phyloP scores from a whole-genome alignment of 2,329 filamentous ascomycete genomes.

The Cladophialophora chaetospira region DNA sequence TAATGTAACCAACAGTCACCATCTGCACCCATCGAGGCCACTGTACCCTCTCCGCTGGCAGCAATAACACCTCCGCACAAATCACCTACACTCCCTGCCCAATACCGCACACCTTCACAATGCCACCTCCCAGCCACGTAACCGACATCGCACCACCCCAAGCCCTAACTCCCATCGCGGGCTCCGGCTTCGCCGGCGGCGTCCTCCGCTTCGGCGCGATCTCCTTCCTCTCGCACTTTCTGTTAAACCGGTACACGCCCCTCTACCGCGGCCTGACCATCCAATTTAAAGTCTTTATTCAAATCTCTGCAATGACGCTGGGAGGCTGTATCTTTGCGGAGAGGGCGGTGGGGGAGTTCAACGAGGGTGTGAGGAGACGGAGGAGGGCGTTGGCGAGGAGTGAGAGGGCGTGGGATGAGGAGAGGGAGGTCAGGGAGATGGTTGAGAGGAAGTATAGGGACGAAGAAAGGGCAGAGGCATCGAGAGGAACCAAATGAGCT shows the following conservation, averaged over 20 bases:
- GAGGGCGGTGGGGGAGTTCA: constrained; percentile 48
- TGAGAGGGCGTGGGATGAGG: constrained; percentile 32
- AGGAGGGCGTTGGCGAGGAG: constrained; percentile 40
- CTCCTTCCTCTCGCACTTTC: constrained; percentile 50
- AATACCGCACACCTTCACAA: constrained; percentile 27
- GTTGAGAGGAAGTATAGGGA: constrained; percentile 36
- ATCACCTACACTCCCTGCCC: no score
- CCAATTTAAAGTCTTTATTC: constrained; percentile 54
- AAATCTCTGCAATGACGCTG: constrained; percentile 50
- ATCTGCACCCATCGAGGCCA: no score
- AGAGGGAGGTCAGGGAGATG: constrained; percentile 39
- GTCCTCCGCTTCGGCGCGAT: constrained; percentile 49
- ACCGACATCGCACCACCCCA: constrained; percentile 44
- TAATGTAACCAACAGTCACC: no score
- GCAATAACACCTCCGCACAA: no score
- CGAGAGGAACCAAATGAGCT: background rate
- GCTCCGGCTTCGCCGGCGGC: constrained; percentile 47
- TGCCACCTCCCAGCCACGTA: constrained; percentile 47
- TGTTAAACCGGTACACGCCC: constrained; percentile 43
- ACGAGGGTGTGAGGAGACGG: constrained; percentile 44
- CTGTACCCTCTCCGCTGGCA: no score
- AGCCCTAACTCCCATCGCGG: constrained; percentile 45
- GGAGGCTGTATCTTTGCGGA: constrained; percentile 54
- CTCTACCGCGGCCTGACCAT: constrained; percentile 51
- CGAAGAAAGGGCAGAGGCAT: background rate